Percentiles rank a stretch among this genome's conserved stretches.
phyloP scores from a whole-genome alignment of 345 rosid species.

The Salix koriyanagi region DNA sequence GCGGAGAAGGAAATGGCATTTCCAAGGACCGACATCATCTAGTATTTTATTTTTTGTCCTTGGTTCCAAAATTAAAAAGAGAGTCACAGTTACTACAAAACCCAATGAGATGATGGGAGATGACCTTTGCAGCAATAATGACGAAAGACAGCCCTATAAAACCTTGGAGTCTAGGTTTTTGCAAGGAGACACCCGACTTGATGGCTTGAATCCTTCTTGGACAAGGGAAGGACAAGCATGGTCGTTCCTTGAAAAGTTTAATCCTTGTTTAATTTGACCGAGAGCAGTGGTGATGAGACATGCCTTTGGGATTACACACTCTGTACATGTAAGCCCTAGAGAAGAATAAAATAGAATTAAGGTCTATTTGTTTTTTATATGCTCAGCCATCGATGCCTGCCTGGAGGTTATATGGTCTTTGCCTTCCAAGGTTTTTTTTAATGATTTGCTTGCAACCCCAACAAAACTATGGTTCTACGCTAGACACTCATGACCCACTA shows the following conservation, averaged over 20 bases:
- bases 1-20: too few relatives aligned
- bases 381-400: too few relatives aligned
- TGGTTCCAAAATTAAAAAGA: neutral
- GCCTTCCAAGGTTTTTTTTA: too few relatives aligned
- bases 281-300: conserved; percentile 37
- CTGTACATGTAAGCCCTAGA: conserved; percentile 11
- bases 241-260: conserved; percentile 14
- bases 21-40: too few relatives aligned
- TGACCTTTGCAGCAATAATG: conserved; percentile 3
- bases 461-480: neutral
- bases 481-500: conserved; percentile 26
- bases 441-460: too few relatives aligned
- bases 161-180: neutral
- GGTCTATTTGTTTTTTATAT: too few relatives aligned
- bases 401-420: too few relatives aligned
- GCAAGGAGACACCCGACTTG: conserved; percentile 7
- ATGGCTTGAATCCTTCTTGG: neutral
- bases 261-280: conserved; percentile 30
- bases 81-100: neutral
- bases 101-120: conserved; percentile 10
- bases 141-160: conserved; percentile 2
- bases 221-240: conserved; percentile 24
- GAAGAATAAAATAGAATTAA: neutral
- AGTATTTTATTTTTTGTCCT: neutral
- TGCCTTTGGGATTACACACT: conserved; percentile 53